Evolutionary conservation across 306 rosid genomes (phyloP).

Genomic region (Cicer judaicum): DNA sequence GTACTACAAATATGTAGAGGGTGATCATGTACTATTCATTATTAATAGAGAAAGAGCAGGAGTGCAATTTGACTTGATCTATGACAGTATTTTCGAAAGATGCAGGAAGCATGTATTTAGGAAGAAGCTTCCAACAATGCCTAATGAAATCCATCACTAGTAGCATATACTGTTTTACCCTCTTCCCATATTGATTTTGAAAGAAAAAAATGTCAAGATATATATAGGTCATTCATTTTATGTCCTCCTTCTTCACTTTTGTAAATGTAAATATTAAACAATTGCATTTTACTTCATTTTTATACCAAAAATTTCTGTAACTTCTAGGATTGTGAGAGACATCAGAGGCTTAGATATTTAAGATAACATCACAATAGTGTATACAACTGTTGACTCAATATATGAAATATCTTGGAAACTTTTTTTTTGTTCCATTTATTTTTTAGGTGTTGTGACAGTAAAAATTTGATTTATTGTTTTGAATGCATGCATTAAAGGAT

Average conservation of each 20-base stretch:
- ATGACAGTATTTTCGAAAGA: slow-evolving; percentile 88
- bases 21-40: slow-evolving; percentile 83
- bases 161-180: slow-evolving; percentile 7
- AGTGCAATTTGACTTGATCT: slow-evolving; percentile 84
- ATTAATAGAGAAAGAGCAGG: slow-evolving; percentile 96
- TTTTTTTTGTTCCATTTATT: neutral
- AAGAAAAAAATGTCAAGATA: slow-evolving; percentile 30
- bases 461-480: too few species aligned
- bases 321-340: slow-evolving; percentile 48
- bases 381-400: slow-evolving; percentile 1
- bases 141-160: slow-evolving; percentile 67
- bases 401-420: neutral
- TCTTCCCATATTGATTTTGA: slow-evolving; percentile 7
- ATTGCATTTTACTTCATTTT: neutral
- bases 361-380: slow-evolving; percentile 39
- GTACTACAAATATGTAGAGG: slow-evolving; percentile 94
- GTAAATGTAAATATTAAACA: slow-evolving; percentile 45
- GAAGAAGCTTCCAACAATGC: slow-evolving; percentile 74
- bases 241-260: slow-evolving; percentile 15
- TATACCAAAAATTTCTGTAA: slow-evolving; percentile 29
- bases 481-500: too few species aligned
- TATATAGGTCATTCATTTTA: slow-evolving; percentile 37
- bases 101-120: slow-evolving; percentile 91
- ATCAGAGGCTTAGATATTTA: slow-evolving; percentile 40
- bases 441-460: neutral